Base-by-base conservation (phyloP, 2,329 filamentous ascomycete genomes). In the Diaporthe helianthi region DNA sequence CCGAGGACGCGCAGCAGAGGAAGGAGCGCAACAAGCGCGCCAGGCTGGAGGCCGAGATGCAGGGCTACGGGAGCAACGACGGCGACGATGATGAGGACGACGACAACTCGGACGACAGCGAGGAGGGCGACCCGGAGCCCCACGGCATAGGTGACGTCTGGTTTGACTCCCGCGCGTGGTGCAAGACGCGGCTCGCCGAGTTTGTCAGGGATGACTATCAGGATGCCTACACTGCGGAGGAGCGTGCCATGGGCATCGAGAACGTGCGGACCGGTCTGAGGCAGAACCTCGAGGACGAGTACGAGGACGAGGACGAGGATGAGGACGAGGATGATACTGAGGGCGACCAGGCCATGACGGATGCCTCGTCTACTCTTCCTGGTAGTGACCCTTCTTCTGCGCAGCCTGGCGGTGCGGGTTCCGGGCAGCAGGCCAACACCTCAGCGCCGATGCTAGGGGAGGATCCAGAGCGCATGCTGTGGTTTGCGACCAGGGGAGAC, bases 221-320 rank as follows among this genome's bases (percentile, higher is more conserved):
- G n/a, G 90, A 92, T 68, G 84, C 90, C 68, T 96, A 89, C 77
- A 95, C 92, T 2, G 82, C 87, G 4, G 90, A 90, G 74, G 93
- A 96, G 82, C 85, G 87, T 64, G 88, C 86, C 69, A 73, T 78
- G 69, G 93, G 92, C 8, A 78, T 91, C 13, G 87, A 92, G 75
- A 90, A 88, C 74, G 90, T 94, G 54, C 85, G 89, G 46, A 95
- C 92, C 0, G 93, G 93, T 0, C 78, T 96, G 76, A 85, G 79
- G 76, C 84, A 87, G 73, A 83, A 79, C 3, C 74, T 88, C 15
- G 84, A 85, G 60, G 83, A 85, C 26, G 83, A 84, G 0, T 81
- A 83, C 0, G 83, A 84, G 0, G 88, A 89, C 0, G 86, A 87
- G 0, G 87, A 87, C 0, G 86, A 85, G 0, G 86, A 85, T 0